Base-by-base conservation (phyloP, 768 basidiomycete genomes). In the Asterophora lycoperdoides region DNA sequence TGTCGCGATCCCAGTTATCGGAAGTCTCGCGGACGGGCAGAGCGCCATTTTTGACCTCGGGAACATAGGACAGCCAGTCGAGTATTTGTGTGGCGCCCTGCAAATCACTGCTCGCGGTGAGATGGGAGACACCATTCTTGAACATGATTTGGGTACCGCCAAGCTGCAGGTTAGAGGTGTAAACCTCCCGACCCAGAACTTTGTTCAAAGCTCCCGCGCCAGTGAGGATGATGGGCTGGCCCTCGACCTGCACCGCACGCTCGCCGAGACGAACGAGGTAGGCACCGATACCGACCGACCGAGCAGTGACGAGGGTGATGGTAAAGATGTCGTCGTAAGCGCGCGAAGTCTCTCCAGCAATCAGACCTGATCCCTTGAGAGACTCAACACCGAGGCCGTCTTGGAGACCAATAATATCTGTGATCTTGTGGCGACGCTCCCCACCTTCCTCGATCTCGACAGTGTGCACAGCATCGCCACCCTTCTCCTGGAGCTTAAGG, bases 131-230 rank as follows among this genome's bases (percentile, higher is more conserved):
- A 69, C 96, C 96, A 63, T 99, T 99, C 82, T 97, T 97, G 82
- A 93, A 89, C 96, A 99, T 98, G 75, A 99, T 98, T 63, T 99
- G 96, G n/a, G 96, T 98, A 46, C 96, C 96, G 55, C 96, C 96
- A 51, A 99, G 89, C 67, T 98, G 96, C 58, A 99, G 69, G 68
- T 98, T 98, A 46, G 93, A 96, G 8, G 96, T 97, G 67, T 99
- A 98, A 39, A 99, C 96, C 67, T 98, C 96, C 41, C 96, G 89
- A 53, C 96, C 96, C 36, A 99, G 83, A 5, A 99, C 96, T 71
- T 99, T 98, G 80, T 98, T 99, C 56, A 99, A 80, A 4, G 96
- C 96, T 6, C 83, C 83, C 20, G 95, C 95, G 58, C 96, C 96
- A 11, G 96, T 99, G 52, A 99, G 81, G 66, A 99, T 99, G 71